A percentile compares a stretch with the other conserved stretches of the same genome.
Evolutionary conservation across 1,284 basidiomycete species (phyloP).

Genomic region (Termitomyces sp.): DNA sequence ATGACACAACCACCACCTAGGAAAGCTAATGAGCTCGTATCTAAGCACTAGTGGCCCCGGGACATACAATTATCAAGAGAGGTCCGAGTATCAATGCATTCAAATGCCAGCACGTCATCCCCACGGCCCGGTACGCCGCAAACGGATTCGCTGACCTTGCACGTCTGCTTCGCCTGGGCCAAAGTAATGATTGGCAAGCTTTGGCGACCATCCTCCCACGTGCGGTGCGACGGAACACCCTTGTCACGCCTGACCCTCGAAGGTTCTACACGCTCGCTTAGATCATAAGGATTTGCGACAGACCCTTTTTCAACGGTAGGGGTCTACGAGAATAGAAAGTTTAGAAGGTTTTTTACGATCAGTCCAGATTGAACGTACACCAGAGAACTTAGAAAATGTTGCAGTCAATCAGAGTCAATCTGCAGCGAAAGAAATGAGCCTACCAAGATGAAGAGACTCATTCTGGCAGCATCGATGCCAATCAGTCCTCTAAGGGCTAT

Average conservation of each 20-base stretch:
- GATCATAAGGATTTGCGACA: background rate
- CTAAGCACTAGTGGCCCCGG: background rate
- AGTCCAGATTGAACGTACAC: background rate
- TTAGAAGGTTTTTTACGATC: too few relatives aligned
- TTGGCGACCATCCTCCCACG: background rate
- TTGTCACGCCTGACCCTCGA: background rate
- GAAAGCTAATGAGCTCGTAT: background rate
- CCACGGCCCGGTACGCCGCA: constrained; percentile 37
- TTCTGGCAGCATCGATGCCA: background rate
- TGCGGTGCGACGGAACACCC: background rate
- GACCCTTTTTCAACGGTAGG: background rate
- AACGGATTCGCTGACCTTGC: constrained; percentile 30
- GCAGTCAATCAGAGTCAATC: background rate
- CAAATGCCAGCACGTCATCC: constrained; percentile 29
- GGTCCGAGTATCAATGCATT: constrained; percentile 26
- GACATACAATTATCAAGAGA: background rate
- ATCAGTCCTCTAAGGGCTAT: background rate
- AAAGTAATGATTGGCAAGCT: constrained; percentile 19
- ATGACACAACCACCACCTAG: constrained; percentile 28
- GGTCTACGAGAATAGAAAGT: background rate
- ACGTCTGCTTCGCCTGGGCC: constrained; percentile 24
- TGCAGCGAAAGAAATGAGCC: background rate
- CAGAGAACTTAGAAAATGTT: background rate
- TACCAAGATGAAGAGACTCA: background rate
- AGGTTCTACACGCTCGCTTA: background rate